These are phyloP conservation scores for Nelumbo lutea DNA, from an alignment of 164 flowering plant species.

Conservation along the genomic window DNA sequence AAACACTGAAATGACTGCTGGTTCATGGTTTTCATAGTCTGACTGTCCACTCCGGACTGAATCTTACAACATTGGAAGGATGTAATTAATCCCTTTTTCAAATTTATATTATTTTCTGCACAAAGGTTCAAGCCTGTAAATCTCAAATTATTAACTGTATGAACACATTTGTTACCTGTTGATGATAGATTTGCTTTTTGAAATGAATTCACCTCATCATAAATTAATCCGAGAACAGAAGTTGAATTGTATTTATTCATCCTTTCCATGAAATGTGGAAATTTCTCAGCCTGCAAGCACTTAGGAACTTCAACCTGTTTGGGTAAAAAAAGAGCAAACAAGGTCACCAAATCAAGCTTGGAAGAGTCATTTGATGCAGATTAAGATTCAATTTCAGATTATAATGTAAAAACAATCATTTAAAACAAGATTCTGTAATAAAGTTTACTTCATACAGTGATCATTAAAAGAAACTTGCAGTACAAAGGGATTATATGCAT, in stretches of 20 bases:
- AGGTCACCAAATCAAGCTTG: background rate
- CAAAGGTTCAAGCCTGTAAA: background rate
- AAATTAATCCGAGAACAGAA: conserved; percentile 69
- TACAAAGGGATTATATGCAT: too few relatives aligned
- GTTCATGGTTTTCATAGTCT: too few relatives aligned
- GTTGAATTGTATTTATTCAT: conserved; percentile 29
- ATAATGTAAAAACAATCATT: background rate
- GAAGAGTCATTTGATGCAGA: background rate
- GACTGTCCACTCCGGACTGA: too few relatives aligned
- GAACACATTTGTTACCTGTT: conserved; percentile 25
- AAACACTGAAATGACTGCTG: too few relatives aligned
- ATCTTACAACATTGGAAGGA: too few relatives aligned
- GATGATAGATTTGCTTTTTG: conserved; percentile 3
- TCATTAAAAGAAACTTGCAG: too few relatives aligned
- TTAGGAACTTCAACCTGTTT: conserved; percentile 55
- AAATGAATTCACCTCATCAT: conserved; percentile 36
- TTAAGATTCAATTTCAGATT: background rate
- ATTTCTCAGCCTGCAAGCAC: conserved; percentile 35
- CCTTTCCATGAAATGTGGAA: conserved; percentile 66
- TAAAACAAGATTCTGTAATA: background rate
- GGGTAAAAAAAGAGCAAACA: background rate
- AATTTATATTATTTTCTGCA: background rate
- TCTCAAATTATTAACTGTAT: background rate
- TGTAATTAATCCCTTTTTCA: too few relatives aligned
- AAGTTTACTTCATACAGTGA: background rate